These are phyloP conservation scores for Jacaranda copaia DNA, from an alignment of 257 asterid species.

Conservation along the genomic window DNA sequence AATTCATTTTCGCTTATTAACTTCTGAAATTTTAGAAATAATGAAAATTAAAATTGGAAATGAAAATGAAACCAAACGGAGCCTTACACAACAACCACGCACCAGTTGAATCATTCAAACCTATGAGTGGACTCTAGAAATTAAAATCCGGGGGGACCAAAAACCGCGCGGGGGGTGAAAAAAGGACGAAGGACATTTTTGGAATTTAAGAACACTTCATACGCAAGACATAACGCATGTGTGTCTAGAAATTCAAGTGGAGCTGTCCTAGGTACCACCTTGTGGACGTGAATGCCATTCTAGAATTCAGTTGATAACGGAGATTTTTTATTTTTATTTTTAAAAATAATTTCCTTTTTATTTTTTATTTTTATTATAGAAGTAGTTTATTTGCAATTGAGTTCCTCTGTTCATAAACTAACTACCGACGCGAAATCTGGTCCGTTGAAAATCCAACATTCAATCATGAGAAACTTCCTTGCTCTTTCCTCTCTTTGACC, in stretches of 20 bases:
- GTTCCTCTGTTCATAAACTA: neutral
- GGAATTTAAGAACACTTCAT: neutral
- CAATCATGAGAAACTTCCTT: constrained; percentile 34
- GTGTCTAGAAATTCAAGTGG: constrained; percentile 11
- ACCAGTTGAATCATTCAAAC: no score
- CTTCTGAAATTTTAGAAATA: no score
- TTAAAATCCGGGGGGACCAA: neutral
- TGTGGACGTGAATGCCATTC: constrained; percentile 46
- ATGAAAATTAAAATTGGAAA: no score
- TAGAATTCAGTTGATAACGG: constrained; percentile 36
- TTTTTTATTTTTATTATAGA: no score
- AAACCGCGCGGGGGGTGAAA: neutral
- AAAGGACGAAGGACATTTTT: constrained; percentile 7
- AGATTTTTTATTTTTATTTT: neutral
- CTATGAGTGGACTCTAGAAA: no score
- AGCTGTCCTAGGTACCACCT: constrained; percentile 35
- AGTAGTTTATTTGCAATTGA: neutral
- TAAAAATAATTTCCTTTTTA: neutral
- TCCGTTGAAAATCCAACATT: neutral
- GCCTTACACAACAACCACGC: no score
- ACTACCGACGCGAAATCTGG: neutral
- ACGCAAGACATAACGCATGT: constrained; percentile 39
- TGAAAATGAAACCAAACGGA: no score
- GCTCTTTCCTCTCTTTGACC: constrained; percentile 24
- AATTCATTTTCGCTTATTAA: no score